Percentiles rank a stretch among this genome's conserved stretches.
phyloP scores from a whole-genome alignment of 371 early-diverging fungal genomes.

The Actinomortierella wolfii region DNA sequence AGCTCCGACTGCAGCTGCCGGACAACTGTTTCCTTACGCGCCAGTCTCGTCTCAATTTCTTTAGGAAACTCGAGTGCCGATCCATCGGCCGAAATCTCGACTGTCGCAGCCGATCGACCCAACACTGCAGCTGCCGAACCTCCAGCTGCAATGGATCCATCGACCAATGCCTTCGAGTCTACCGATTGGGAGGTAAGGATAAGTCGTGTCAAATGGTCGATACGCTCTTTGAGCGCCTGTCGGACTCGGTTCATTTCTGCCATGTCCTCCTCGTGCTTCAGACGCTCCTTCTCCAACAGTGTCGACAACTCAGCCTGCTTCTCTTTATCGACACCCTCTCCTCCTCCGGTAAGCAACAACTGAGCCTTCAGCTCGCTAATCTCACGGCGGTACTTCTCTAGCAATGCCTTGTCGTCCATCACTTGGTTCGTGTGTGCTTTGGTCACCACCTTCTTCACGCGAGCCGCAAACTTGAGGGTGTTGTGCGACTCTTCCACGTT shows the following conservation, averaged over 20 bases:
- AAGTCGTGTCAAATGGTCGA: slow-evolving; percentile 80
- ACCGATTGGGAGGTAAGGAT: slow-evolving; percentile 78
- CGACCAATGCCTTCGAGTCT: slow-evolving; percentile 34
- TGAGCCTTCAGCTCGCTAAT: slow-evolving; percentile 83
- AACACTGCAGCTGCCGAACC: neutral
- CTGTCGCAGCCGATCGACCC: slow-evolving; percentile 4
- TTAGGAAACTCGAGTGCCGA: slow-evolving; percentile 41
- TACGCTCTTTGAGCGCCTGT: slow-evolving; percentile 79
- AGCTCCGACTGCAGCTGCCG: slow-evolving; percentile 33
- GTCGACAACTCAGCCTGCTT: slow-evolving; percentile 43
- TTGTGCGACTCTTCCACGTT: slow-evolving; percentile 79
- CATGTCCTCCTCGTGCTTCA: slow-evolving; percentile 78
- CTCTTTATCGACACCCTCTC: slow-evolving; percentile 7
- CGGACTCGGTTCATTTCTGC: slow-evolving; percentile 72
- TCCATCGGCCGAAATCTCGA: slow-evolving; percentile 40
- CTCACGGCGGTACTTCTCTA: slow-evolving; percentile 84
- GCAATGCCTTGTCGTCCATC: slow-evolving; percentile 83
- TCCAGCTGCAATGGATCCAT: neutral
- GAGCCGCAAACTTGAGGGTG: slow-evolving; percentile 86
- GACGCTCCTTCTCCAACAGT: slow-evolving; percentile 42
- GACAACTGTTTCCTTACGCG: slow-evolving; percentile 39
- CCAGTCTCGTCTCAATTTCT: slow-evolving; percentile 36
- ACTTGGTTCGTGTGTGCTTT: slow-evolving; percentile 73
- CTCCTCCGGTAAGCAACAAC: slow-evolving; percentile 58
- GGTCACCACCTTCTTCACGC: slow-evolving; percentile 75